Evolutionary conservation across 805 yeast species (phyloP), one percentile per base, ranked within the genome.

Genomic region (Brettanomyces anomalus): DNA sequence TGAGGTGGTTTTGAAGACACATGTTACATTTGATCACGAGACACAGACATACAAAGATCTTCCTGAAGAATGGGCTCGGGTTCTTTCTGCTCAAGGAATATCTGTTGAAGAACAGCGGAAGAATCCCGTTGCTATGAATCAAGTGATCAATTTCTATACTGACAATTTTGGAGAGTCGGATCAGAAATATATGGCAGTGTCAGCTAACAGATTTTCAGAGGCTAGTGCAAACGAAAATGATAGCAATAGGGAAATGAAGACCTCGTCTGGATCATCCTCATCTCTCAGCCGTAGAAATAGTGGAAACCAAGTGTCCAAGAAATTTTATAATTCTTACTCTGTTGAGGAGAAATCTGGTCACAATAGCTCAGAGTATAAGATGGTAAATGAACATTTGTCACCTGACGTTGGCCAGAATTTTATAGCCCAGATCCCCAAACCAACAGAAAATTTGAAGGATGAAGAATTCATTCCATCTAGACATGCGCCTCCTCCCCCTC

Each of bases 41-140:
- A 76, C 87, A 17, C 96, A 96, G 11, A 83, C 85, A 36, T 90
- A 83, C 59, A 86, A 93, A 1, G 97, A 97, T 3, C 67, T 93
- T 36, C 98, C 98, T 0, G 81, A 77, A 24, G 95, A 87, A 55
- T 93, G 98, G 98, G 87, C 87, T 48, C 74, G 77, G 48, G 68
- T 89, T 31, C 70, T 93, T 42, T 73, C 81, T 11, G 85, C 93
- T 2, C 83, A 88, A 54, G 96, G 96, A 42, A 88, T 93, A 46
- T 78, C 96, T 5, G 79, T 76, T 49, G 83, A 77, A 49, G 98
- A 93, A 55, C 95, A 87, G 64, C 81, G 81, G 57, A 85, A 82
- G 47, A 86, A 93, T 61, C 96, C 97, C 2, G 89, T 86, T 60
- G 96, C 96, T 1, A 95, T 93, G 21, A 53, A 56, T 32, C 60